These are phyloP conservation scores for Pythium phragmiticola DNA, from an alignment of 352 stramenopile species.

Conservation along the genomic window DNA sequence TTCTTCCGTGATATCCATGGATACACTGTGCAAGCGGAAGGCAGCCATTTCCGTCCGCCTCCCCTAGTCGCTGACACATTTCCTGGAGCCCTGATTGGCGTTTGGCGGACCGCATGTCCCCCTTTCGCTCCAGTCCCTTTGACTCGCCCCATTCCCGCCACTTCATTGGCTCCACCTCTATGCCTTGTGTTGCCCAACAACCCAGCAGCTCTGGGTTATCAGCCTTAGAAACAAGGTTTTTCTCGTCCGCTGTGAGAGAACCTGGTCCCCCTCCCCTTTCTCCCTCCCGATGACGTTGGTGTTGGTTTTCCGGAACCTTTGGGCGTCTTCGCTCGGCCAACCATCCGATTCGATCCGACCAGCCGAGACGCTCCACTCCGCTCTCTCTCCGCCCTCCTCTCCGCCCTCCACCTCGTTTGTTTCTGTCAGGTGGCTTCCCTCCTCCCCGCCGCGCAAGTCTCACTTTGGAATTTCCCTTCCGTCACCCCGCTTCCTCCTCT, in stretches of 20 bases:
- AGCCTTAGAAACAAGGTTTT: constrained; percentile 20
- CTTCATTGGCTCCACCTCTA: constrained; percentile 13
- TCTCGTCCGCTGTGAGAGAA: neutral
- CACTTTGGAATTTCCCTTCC: constrained; percentile 63
- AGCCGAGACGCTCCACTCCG: neutral
- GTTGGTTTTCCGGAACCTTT: neutral
- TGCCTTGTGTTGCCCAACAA: constrained; percentile 3
- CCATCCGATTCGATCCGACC: constrained; percentile 13
- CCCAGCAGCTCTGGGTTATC: constrained; percentile 9
- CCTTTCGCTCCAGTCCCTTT: constrained; percentile 13
- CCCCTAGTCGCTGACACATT: constrained; percentile 16
- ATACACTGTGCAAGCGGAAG: neutral
- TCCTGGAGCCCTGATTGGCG: constrained; percentile 3
- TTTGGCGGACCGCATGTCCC: neutral
- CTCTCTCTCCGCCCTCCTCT: neutral
- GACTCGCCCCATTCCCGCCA: constrained; percentile 8
- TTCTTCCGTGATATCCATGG: too few species aligned
- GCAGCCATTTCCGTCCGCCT: constrained; percentile 19
- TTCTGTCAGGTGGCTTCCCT: constrained; percentile 1
- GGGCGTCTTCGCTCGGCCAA: constrained; percentile 9
- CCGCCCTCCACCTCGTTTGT: constrained; percentile 8
- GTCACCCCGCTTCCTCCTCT: neutral
- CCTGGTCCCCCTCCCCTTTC: neutral
- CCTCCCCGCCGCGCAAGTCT: constrained; percentile 1
- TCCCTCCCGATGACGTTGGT: constrained; percentile 21